Evolutionary conservation across 768 basidiomycete species (phyloP).

Genomic region (Tricholoma matsutake): DNA sequence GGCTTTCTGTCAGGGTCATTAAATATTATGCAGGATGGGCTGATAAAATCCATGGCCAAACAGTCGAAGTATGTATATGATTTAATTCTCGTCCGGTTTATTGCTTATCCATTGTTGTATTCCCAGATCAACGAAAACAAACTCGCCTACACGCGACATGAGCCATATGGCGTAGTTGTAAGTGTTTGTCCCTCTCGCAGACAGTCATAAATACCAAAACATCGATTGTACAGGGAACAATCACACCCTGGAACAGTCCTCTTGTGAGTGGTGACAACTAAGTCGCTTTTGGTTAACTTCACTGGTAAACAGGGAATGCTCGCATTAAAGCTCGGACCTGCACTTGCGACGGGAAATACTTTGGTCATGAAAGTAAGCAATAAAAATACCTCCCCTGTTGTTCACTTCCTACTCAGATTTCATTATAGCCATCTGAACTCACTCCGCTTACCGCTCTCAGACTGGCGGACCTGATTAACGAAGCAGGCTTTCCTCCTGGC

Average conservation of each 20-base stretch:
- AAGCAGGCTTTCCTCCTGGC: too few species aligned
- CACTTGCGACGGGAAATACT: constrained; percentile 48
- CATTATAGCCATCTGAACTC: constrained; percentile 55
- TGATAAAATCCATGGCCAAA: too few species aligned
- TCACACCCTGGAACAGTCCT: constrained; percentile 59
- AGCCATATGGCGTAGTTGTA: constrained; percentile 53
- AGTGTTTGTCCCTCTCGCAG: background rate
- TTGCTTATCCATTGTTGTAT: too few species aligned
- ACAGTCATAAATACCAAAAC: background rate
- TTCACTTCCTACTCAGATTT: background rate
- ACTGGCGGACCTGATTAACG: constrained; percentile 46
- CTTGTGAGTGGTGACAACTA: constrained; percentile 9
- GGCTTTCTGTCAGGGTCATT: too few species aligned
- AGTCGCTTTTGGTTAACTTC: background rate
- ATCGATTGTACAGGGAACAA: constrained; percentile 30
- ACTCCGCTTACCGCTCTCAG: too few species aligned
- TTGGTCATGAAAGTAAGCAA: constrained; percentile 49
- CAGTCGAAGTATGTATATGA: too few species aligned
- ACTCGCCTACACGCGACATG: constrained; percentile 34
- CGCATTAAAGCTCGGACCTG: constrained; percentile 28
- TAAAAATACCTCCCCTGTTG: too few species aligned
- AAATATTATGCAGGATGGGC: too few species aligned
- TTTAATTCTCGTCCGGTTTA: too few species aligned
- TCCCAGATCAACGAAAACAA: too few species aligned
- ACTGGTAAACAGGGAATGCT: constrained; percentile 21